Percentiles rank a stretch among this genome's conserved stretches.
phyloP scores from a whole-genome alignment of 1,284 basidiomycete genomes.

The Pholiota adiposa region DNA sequence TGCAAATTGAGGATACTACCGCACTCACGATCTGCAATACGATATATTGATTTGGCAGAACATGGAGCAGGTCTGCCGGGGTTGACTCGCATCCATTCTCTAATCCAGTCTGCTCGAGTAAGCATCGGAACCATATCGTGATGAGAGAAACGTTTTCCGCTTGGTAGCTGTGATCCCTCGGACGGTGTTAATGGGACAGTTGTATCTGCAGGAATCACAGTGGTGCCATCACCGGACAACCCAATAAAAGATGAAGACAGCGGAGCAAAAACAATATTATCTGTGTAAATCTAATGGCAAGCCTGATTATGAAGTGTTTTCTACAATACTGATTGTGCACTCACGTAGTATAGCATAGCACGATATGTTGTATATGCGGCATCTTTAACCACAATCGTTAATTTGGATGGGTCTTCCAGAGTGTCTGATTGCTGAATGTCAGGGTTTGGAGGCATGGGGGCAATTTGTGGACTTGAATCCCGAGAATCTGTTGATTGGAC shows the following conservation, averaged over 20 bases:
- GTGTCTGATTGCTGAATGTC: not conserved
- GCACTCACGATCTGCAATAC: slow-evolving; percentile 81
- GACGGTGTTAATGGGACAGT: slow-evolving; percentile 32
- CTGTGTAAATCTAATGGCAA: slow-evolving; percentile 74
- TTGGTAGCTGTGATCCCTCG: slow-evolving; percentile 31
- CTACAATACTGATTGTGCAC: slow-evolving; percentile 23
- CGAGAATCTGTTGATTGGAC: slow-evolving; percentile 10
- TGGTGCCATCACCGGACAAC: slow-evolving; percentile 9
- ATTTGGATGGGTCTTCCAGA: slow-evolving; percentile 47
- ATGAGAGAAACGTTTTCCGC: slow-evolving; percentile 38
- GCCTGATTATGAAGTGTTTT: not conserved
- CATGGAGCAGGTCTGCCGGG: slow-evolving; percentile 75
- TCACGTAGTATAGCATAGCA: slow-evolving; percentile 83
- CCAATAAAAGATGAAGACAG: slow-evolving; percentile 68
- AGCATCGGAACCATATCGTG: slow-evolving; percentile 36
- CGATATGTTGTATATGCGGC: slow-evolving; percentile 84
- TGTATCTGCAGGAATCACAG: slow-evolving; percentile 14
- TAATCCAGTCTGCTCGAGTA: slow-evolving; percentile 67
- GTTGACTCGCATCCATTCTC: slow-evolving; percentile 61
- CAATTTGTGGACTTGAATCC: slow-evolving; percentile 1
- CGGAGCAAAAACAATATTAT: slow-evolving; percentile 83
- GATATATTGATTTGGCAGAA: slow-evolving; percentile 87
- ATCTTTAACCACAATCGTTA: slow-evolving; percentile 72
- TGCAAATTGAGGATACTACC: not conserved
- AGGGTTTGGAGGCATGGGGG: not conserved